These are phyloP conservation scores for Cucumis hystrix DNA, from an alignment of 306 rosid species.

Conservation along the genomic window DNA sequence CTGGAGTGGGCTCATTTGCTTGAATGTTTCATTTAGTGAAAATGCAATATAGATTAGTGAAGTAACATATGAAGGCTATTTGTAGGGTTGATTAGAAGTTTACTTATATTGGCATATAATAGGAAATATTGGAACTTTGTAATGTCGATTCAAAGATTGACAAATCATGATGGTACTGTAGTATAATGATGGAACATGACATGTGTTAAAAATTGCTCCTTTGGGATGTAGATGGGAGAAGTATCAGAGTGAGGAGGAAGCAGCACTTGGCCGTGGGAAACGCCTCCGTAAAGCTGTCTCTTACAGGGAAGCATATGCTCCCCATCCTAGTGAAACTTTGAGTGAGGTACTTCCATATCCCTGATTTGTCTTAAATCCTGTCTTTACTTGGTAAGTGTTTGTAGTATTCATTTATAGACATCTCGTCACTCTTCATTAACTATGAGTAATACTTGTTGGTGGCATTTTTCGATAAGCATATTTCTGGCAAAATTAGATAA, in stretches of 20 bases:
- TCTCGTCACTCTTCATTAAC: not conserved
- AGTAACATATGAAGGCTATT: not conserved
- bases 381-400: not conserved
- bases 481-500: not conserved
- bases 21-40: not conserved
- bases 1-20: not conserved
- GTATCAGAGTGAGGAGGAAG: conserved; percentile 97
- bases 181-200: conserved; percentile 10
- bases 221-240: conserved; percentile 78
- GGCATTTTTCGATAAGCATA: not conserved
- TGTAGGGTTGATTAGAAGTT: not conserved
- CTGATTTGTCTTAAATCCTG: not conserved
- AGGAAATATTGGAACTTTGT: not conserved
- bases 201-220: not conserved
- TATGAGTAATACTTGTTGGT: not conserved
- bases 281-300: conserved; percentile 94
- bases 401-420: not conserved
- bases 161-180: not conserved
- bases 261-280: conserved; percentile 96
- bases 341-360: conserved; percentile 47
- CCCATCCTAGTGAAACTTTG: conserved; percentile 66
- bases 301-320: conserved; percentile 83
- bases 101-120: not conserved
- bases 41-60: not conserved
- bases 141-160: not conserved